These are phyloP conservation scores for Hypoxylon subgilvum DNA, from an alignment of 495 filamentous ascomycete genomes.

Conservation along the genomic window DNA sequence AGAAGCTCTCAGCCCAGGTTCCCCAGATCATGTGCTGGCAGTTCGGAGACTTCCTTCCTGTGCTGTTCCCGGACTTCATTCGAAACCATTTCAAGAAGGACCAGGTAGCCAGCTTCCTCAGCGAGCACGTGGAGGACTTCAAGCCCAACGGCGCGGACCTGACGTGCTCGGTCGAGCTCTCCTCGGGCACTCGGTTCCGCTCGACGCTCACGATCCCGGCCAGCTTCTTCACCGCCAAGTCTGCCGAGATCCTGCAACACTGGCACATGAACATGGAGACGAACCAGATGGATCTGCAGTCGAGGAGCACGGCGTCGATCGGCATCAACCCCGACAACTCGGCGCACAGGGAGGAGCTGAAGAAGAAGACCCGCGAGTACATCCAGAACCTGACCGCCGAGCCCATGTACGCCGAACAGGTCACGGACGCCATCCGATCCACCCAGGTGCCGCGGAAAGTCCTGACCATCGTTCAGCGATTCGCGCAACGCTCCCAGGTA, in stretches of 20 bases:
- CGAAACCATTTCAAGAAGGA: conserved; percentile 52
- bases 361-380: conserved; percentile 48
- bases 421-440: conserved; percentile 49
- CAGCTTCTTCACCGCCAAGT: conserved; percentile 54
- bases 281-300: conserved; percentile 46
- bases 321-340: conserved; percentile 48
- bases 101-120: conserved; percentile 51
- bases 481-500: conserved; percentile 44
- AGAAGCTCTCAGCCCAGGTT: conserved; percentile 49
- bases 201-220: conserved; percentile 48
- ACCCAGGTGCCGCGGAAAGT: conserved; percentile 51
- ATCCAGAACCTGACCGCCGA: conserved; percentile 51
- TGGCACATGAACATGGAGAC: conserved; percentile 45
- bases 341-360: conserved; percentile 48
- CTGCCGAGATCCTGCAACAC: conserved; percentile 53
- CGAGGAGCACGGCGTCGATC: conserved; percentile 48
- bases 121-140: conserved; percentile 50
- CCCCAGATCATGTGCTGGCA: conserved; percentile 56
- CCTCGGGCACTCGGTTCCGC: conserved; percentile 48
- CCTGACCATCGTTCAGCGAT: conserved; percentile 51
- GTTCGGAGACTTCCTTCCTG: conserved; percentile 51
- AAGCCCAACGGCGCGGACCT: conserved; percentile 42
- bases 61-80: conserved; percentile 58
- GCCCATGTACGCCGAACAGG: conserved; percentile 49
- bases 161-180: conserved; percentile 50